phyloP scores from a whole-genome alignment of 2,329 filamentous ascomycete species.

The Sporothrix inflata region DNA sequence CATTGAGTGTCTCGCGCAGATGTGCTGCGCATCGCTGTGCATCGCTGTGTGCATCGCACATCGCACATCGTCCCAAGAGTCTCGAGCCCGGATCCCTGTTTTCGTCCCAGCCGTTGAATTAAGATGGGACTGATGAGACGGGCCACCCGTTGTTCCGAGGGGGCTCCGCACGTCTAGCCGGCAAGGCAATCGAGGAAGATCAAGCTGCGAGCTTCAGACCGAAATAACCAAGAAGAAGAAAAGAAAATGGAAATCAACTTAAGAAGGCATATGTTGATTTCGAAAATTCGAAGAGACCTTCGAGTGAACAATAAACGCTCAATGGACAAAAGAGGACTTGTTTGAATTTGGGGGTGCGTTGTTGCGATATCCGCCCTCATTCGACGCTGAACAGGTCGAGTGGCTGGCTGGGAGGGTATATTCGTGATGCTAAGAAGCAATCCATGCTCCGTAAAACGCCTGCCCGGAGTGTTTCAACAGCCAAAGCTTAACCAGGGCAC shows the following conservation, averaged over 20 bases:
- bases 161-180: background rate
- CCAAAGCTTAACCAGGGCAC: conserved; percentile 28
- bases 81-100: conserved; percentile 22
- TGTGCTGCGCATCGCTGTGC: conserved; percentile 19
- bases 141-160: background rate
- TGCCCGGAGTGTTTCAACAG: conserved; percentile 25
- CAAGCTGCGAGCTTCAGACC: background rate
- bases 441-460: background rate
- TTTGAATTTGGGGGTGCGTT: background rate
- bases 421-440: conserved; percentile 11
- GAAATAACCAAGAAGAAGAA: background rate
- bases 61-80: conserved; percentile 15
- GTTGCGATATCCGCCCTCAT: background rate
- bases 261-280: background rate
- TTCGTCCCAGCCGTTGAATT: background rate
- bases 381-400: background rate
- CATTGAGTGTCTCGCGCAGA: background rate
- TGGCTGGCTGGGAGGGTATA: conserved; percentile 17
- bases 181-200: background rate
- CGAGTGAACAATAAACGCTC: no score
- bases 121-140: conserved; percentile 19
- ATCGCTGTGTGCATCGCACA: conserved; percentile 21
- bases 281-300: background rate
- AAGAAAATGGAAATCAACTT: background rate
- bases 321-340: background rate